phyloP scores from a whole-genome alignment of 2,329 filamentous ascomycete species.

The Fusarium succisae region DNA sequence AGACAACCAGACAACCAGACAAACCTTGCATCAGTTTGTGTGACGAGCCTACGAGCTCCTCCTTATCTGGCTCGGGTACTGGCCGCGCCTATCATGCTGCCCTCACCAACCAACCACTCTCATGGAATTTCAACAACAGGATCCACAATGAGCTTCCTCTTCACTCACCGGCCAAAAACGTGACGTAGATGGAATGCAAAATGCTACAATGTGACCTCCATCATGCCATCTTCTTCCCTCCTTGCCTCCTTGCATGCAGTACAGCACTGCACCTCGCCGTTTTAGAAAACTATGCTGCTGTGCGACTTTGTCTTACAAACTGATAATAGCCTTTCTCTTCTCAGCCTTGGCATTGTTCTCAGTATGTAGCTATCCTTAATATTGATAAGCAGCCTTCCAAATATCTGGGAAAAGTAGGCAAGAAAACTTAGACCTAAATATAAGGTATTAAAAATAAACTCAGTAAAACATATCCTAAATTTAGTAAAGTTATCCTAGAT shows the following conservation, averaged over 20 bases:
- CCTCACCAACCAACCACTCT: conserved; percentile 21
- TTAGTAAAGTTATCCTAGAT: no score
- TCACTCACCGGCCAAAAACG: conserved; percentile 41
- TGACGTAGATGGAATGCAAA: conserved; percentile 35
- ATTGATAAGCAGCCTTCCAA: not conserved
- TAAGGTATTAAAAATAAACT: no score
- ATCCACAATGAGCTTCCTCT: conserved; percentile 13
- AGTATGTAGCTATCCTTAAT: not conserved
- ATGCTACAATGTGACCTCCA: conserved; percentile 26
- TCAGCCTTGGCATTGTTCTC: not conserved
- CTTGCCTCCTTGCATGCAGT: conserved; percentile 19
- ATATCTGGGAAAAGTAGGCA: not conserved
- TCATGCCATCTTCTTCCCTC: no score
- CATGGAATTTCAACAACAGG: conserved; percentile 27
- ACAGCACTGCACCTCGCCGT: conserved; percentile 23
- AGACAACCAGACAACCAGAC: not conserved
- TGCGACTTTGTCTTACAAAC: conserved; percentile 6
- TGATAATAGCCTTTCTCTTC: not conserved
- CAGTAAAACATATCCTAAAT: no score
- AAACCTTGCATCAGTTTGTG: conserved; percentile 12
- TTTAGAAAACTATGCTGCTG: conserved; percentile 22
- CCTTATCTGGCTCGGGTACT: conserved; percentile 22
- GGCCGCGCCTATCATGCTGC: conserved; percentile 29
- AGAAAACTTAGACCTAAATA: no score
- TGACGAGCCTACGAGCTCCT: conserved; percentile 11